Conservation (phyloP, 352 stramenopile genomes). For the Bremia lactucae region DNA sequence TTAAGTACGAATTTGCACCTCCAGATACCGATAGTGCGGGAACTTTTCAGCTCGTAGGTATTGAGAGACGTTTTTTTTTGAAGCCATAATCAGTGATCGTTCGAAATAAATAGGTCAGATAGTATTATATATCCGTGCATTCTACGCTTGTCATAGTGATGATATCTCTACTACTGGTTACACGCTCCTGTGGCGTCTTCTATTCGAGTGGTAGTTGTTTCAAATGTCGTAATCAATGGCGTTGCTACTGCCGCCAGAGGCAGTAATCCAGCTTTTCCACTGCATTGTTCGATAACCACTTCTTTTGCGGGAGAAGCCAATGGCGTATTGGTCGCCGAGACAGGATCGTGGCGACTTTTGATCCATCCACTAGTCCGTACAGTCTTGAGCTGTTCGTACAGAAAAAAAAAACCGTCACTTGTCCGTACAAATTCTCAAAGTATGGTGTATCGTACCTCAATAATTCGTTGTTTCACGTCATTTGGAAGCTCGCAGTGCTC, state of each 20-base stretch:
- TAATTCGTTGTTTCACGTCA: conserved; percentile 34
- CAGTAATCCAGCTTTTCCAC: conserved; percentile 1
- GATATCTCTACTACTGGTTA: too few relatives aligned
- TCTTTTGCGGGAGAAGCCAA: conserved; percentile 16
- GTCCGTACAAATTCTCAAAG: not conserved
- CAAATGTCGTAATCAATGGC: not conserved
- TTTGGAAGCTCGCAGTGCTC: conserved; percentile 25
- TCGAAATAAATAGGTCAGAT: conserved; percentile 12
- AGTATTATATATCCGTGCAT: conserved; percentile 13
- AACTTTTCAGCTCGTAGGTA: conserved; percentile 26
- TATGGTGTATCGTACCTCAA: conserved; percentile 27
- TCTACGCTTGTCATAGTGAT: conserved; percentile 14
- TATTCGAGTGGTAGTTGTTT: too few relatives aligned
- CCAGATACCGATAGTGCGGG: conserved; percentile 11
- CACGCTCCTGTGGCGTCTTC: too few relatives aligned
- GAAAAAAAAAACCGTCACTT: conserved; percentile 7
- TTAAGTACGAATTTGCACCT: conserved; percentile 25
- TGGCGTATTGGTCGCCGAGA: conserved; percentile 13
- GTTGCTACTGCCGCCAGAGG: conserved; percentile 5
- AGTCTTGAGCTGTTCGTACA: conserved; percentile 25
- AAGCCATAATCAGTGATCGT: conserved; percentile 1
- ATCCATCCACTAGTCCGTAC: conserved; percentile 41
- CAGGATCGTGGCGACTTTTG: conserved; percentile 33
- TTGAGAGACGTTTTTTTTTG: conserved; percentile 5
- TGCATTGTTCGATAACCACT: conserved; percentile 2